Evolutionary conservation across 306 rosid genomes (phyloP).

Genomic region (Fagus crenata): DNA sequence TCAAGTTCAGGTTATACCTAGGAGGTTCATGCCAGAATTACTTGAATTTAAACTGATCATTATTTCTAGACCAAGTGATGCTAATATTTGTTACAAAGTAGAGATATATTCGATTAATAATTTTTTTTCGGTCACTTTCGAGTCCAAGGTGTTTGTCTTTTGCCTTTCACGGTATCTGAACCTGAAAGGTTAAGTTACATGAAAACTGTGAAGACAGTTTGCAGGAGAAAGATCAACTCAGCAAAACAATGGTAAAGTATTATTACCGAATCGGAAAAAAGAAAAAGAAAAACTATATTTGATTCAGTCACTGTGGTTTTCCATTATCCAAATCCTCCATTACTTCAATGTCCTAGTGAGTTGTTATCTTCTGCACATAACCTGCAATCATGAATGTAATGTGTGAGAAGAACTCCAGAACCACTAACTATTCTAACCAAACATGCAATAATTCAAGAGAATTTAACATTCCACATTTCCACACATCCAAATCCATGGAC

Average conservation of each 20-base stretch:
- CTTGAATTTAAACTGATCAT: too few species aligned
- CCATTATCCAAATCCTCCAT: constrained; percentile 89
- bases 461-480: too few species aligned
- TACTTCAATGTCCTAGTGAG: constrained; percentile 78
- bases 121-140: too few species aligned
- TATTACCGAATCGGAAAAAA: constrained; percentile 25
- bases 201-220: constrained; percentile 5
- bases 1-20: too few species aligned
- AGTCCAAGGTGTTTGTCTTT: too few species aligned
- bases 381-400: constrained; percentile 53
- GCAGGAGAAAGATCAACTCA: constrained; percentile 38
- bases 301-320: constrained; percentile 51
- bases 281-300: constrained; percentile 11
- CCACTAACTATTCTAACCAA: background rate
- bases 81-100: too few species aligned
- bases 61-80: too few species aligned
- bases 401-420: constrained; percentile 19
- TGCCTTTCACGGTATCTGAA: constrained; percentile 19
- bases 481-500: too few species aligned
- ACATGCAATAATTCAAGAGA: background rate
- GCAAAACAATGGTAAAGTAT: constrained; percentile 31
- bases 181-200: constrained; percentile 25
- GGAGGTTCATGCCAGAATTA: too few species aligned
- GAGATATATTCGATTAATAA: too few species aligned
- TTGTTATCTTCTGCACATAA: constrained; percentile 92